These are phyloP conservation scores for Boletus speciosus DNA, from an alignment of 768 basidiomycete species.

Conservation along the genomic window DNA sequence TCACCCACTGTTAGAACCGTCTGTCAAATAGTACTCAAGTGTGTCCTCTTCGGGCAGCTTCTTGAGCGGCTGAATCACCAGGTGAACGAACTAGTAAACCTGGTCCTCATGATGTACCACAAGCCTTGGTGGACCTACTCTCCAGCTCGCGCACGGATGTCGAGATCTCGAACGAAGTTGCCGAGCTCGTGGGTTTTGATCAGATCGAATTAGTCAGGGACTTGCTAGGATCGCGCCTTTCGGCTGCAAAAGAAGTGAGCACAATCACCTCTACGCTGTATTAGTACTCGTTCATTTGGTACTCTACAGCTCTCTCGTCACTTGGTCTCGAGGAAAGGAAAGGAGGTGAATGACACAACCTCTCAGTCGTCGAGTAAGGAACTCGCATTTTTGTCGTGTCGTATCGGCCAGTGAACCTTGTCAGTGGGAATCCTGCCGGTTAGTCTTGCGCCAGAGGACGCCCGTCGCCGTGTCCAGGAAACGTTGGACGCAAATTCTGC, in stretches of 20 bases:
- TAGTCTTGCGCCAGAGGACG: conserved; percentile 43
- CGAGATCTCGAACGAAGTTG: conserved; percentile 71
- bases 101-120: conserved; percentile 6
- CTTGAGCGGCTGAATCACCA: conserved; percentile 1
- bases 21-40: conserved; percentile 16
- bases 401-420: not conserved
- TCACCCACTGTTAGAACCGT: not conserved
- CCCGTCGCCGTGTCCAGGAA: conserved; percentile 60
- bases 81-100: conserved; percentile 13
- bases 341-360: not conserved
- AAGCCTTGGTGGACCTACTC: conserved; percentile 37
- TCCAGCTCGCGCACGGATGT: conserved; percentile 55
- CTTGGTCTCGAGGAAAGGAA: not conserved
- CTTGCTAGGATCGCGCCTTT: conserved; percentile 55
- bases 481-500: conserved; percentile 57
- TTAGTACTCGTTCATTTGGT: not conserved
- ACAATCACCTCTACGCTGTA: not conserved
- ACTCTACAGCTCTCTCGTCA: conserved; percentile 16
- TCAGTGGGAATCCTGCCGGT: conserved; percentile 6
- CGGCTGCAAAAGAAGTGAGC: conserved; percentile 49
- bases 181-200: conserved; percentile 81
- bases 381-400: not conserved
- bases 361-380: conserved; percentile 9
- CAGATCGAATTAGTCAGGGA: conserved; percentile 75
- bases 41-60: not conserved